A percentile compares a stretch with the other conserved stretches of the same genome.
phyloP scores from a whole-genome alignment of 2,329 filamentous ascomycete species.

The Microdochium paspali region DNA sequence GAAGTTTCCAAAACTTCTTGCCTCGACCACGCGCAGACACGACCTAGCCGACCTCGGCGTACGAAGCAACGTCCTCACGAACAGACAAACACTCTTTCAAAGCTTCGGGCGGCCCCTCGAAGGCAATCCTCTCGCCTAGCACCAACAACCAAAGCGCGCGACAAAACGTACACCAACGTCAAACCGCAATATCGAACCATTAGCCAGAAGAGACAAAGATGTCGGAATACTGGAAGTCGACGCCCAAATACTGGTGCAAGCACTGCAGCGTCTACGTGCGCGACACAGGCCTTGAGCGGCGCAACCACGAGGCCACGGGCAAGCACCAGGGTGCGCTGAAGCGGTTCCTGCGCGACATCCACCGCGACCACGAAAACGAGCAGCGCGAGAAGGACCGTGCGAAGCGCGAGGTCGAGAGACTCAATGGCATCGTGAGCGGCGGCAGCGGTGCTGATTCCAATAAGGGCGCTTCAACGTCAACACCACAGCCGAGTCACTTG shows the following conservation, averaged over 20 bases:
- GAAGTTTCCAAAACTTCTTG: no score
- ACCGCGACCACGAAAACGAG: slow-evolving; percentile 73
- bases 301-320: slow-evolving; percentile 79
- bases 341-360: slow-evolving; percentile 80
- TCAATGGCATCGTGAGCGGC: slow-evolving; percentile 65
- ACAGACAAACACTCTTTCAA: no score
- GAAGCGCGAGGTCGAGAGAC: slow-evolving; percentile 72
- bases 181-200: not conserved
- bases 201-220: slow-evolving; percentile 34
- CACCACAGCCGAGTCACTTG: slow-evolving; percentile 2
- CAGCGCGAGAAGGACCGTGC: slow-evolving; percentile 75
- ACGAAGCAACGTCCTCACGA: no score
- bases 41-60: no score
- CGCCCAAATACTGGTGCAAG: slow-evolving; percentile 97
- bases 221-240: slow-evolving; percentile 99
- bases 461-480: slow-evolving; percentile 6
- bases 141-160: not conserved
- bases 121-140: no score
- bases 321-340: slow-evolving; percentile 82
- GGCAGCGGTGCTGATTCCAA: slow-evolving; percentile 8
- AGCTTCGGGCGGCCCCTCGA: no score
- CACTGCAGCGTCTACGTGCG: slow-evolving; percentile 85
- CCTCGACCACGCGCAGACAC: no score
- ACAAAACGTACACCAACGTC: not conserved
- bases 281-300: slow-evolving; percentile 82